Evolutionary conservation across 176 grass and related monocot genomes (phyloP).

Genomic region (Eleusine indica): DNA sequence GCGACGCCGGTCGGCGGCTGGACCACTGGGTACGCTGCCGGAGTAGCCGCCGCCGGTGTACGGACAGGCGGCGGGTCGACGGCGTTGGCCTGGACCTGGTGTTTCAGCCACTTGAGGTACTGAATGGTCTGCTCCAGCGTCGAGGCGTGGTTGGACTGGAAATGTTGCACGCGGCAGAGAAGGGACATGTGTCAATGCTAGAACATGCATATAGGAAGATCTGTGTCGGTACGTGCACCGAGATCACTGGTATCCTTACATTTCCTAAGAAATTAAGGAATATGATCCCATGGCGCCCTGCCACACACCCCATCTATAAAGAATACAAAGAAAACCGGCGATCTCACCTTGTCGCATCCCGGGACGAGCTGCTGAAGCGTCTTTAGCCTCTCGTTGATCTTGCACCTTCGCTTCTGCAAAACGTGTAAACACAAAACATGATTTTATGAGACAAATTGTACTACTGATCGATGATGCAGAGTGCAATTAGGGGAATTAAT

Average conservation of each 20-base stretch:
- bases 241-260: neutral
- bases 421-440: neutral
- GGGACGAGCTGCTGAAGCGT: slow-evolving; percentile 35
- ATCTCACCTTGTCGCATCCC: slow-evolving; percentile 19
- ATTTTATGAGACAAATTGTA: neutral
- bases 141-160: neutral
- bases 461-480: too few species aligned
- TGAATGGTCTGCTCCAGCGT: slow-evolving; percentile 5
- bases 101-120: slow-evolving; percentile 14
- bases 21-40: neutral
- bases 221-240: neutral
- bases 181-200: neutral
- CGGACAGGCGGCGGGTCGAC: neutral
- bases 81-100: neutral
- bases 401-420: slow-evolving; percentile 36
- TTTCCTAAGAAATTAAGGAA: too few species aligned
- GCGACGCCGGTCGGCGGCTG: too few species aligned
- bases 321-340: too few species aligned
- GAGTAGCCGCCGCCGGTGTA: neutral
- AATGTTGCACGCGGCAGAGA: neutral
- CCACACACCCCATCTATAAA: too few species aligned
- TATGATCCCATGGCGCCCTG: too few species aligned
- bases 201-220: neutral
- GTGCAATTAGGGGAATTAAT: neutral
- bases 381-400: slow-evolving; percentile 30